Conservation (phyloP, 2,329 filamentous ascomycete species). For the Endoconidiophora laricicola region DNA sequence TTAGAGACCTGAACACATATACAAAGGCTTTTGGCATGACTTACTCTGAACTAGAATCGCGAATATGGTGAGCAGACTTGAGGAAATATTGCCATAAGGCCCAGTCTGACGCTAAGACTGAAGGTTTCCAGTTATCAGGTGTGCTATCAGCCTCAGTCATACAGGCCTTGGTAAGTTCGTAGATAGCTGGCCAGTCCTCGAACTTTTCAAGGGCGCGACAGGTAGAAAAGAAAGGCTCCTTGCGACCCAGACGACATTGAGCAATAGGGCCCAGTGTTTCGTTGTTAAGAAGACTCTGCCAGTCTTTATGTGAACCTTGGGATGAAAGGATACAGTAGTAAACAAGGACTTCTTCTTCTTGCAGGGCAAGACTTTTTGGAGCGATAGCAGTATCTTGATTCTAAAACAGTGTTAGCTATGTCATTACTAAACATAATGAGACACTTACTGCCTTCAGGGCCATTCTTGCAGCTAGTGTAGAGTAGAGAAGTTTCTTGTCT, state of each 20-base stretch:
- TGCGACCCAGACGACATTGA: constrained; percentile 30
- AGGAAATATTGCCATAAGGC: constrained; percentile 21
- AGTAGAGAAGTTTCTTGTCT: constrained; percentile 34
- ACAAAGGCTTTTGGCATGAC: constrained; percentile 12
- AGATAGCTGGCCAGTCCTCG: constrained; percentile 27
- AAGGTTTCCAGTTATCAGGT: constrained; percentile 21
- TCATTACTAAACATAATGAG: not conserved
- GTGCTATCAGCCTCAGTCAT: constrained; percentile 23
- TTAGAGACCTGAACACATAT: not conserved
- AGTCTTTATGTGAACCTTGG: constrained; percentile 27
- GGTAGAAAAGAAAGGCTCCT: constrained; percentile 29
- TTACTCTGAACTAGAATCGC: constrained; percentile 8
- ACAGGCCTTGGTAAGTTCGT: constrained; percentile 27
- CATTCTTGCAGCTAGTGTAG: constrained; percentile 26
- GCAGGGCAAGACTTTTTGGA: constrained; percentile 3
- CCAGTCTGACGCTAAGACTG: constrained; percentile 29
- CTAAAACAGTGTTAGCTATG: not conserved
- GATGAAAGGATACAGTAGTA: constrained; percentile 30
- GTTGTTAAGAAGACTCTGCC: constrained; percentile 23
- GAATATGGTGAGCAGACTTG: constrained; percentile 16
- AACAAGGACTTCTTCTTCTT: constrained; percentile 34
- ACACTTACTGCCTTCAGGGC: constrained; percentile 9
- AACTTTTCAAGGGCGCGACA: constrained; percentile 23
- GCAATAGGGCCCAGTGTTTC: constrained; percentile 25
- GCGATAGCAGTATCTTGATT: constrained; percentile 7